phyloP scores from a whole-genome alignment of 176 grass and related monocot species.

The Canna indica region DNA sequence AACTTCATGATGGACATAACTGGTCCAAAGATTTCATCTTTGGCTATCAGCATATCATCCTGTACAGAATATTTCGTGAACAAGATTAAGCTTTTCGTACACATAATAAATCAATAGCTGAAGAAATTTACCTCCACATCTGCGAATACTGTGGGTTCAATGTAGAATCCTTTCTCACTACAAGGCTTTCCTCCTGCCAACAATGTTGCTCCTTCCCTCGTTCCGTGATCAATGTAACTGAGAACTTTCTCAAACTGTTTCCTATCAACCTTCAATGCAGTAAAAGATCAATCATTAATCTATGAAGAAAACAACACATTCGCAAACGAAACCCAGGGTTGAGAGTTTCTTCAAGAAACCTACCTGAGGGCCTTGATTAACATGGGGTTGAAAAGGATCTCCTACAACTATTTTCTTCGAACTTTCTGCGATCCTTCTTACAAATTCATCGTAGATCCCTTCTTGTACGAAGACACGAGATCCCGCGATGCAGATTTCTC shows the following conservation, averaged over 20 bases:
- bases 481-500: conserved; percentile 28
- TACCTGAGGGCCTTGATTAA: conserved; percentile 35
- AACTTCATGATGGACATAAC: conserved; percentile 21
- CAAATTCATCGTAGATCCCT: conserved; percentile 28
- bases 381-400: conserved; percentile 25
- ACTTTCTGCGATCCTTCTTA: conserved; percentile 22
- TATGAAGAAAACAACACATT: not conserved
- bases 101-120: not conserved
- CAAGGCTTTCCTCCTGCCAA: conserved; percentile 17
- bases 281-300: not conserved
- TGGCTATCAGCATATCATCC: conserved; percentile 14
- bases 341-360: not conserved
- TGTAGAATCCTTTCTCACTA: conserved; percentile 12
- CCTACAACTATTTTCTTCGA: conserved; percentile 28
- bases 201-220: conserved; percentile 12
- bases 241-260: conserved; percentile 5
- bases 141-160: conserved; percentile 12
- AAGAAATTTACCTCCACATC: conserved; percentile 11
- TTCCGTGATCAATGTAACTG: conserved; percentile 9
- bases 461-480: conserved; percentile 43
- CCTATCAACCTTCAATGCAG: not conserved
- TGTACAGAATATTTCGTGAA: not conserved
- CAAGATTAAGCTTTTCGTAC: not conserved
- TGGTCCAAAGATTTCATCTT: conserved; percentile 20
- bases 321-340: not conserved